These are phyloP conservation scores for Dactylellina parvicollis DNA, from an alignment of 2,329 filamentous ascomycete species.

Conservation along the genomic window DNA sequence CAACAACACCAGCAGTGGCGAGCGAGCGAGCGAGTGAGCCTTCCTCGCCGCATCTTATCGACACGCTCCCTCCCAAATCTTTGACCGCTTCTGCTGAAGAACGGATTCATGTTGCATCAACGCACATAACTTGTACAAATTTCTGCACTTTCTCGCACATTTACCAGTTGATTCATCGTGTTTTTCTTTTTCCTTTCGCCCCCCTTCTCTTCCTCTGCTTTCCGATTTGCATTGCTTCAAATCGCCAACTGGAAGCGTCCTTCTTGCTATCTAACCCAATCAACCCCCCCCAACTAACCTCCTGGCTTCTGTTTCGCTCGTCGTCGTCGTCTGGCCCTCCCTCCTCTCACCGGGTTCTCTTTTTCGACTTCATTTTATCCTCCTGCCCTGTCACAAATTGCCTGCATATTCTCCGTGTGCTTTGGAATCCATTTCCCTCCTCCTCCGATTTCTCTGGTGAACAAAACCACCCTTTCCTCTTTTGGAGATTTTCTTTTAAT, in stretches of 20 bases:
- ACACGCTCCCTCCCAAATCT: background rate
- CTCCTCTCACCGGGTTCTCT: conserved; percentile 1
- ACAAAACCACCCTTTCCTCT: no score
- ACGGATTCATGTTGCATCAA: background rate
- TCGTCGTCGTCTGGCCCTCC: background rate
- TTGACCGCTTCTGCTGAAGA: background rate
- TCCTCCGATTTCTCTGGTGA: no score
- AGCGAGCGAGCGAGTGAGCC: no score
- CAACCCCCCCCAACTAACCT: background rate
- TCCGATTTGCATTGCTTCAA: background rate
- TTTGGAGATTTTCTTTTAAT: no score
- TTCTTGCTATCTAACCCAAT: background rate
- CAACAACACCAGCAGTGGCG: no score
- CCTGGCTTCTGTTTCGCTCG: background rate
- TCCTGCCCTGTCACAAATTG: background rate
- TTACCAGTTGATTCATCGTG: background rate
- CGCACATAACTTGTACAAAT: background rate
- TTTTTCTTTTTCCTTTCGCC: background rate
- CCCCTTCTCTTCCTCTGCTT: conserved; percentile 43
- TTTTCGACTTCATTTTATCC: background rate
- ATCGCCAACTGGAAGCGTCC: conserved; percentile 9
- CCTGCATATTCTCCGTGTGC: background rate
- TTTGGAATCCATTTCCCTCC: background rate
- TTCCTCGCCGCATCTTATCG: no score
- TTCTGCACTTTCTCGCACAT: background rate